Evolutionary conservation across 768 basidiomycete genomes (phyloP), one percentile per base, ranked within the genome.

Genomic region (Lyophyllum semitale): DNA sequence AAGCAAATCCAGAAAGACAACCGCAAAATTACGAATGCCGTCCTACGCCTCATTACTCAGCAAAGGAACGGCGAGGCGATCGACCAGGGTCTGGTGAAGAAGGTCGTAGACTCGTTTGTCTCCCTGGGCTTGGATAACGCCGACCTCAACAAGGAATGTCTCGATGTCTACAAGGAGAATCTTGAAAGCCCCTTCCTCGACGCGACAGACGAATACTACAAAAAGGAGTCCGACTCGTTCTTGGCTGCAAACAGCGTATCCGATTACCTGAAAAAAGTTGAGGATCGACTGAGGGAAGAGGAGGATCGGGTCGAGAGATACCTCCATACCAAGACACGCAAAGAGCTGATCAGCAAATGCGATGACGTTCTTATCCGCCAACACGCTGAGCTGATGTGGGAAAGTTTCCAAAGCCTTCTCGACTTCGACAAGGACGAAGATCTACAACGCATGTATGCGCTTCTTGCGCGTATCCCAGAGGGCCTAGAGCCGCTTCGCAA

Each of bases 381-480:
- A 62, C 96, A 98, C 67, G 78, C 88, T 50, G 85, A 91, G 60
- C 75, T 88, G 43, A 91, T 99, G 86, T 93, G 92, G 88, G 94
- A 97, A 56, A 95, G 88, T 73, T 98, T 99, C 84, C 95, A 98
- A 72, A 81, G 76, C 29, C 69, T 95, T 53, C 87, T 96, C 61
- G 96, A 98, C 68, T 95, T 84, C 71, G 96, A 98, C 71, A 90
- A 96, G 73, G 91, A 95, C 59, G 93, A 96, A 69, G 97, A 99
- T 68, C 81, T 99, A 29, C 93, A 95, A 62, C 84, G 96, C 53
- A 98, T 98, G 94, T 99, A 98, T 78, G 84, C 91, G 12, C 80
- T 98, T 15, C 80, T 98, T 23, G 88, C 91, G n/a, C 88, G 97
- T 33, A 97, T 98, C 52, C 85, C 87, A 12, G 90, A 95, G 65